Base-by-base conservation (phyloP, 1,284 basidiomycete genomes). In the Tilletia indica region DNA sequence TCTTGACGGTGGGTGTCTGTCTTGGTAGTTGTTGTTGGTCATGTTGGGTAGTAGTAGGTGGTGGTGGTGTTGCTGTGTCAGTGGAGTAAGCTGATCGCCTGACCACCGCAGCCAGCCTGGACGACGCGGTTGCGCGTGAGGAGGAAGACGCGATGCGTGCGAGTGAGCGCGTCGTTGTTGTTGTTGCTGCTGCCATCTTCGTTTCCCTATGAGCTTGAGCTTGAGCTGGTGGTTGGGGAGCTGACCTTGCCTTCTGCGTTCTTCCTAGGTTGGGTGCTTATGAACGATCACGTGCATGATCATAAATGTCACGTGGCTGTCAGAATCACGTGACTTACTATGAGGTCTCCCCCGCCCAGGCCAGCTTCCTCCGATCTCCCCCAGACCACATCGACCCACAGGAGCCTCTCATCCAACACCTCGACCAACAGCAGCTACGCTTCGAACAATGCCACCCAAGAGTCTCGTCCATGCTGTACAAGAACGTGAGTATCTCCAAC, bases 391-490 rank as follows among this genome's bases (percentile, higher is more conserved):
- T 45, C 42, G 3, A 0, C 42, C 14, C 42, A 9, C 42, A 31
- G 25, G 25, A 31, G 42, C 42, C 42, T 45, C 42, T 45, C 42
- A 14, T 14, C 42, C 14, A 8, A 9, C 42, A 14, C 42, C 42
- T 45, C 42, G 42, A 14, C 6, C 42, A 45, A 45, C 42, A 45
- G 14, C 42, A 31, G 25, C 25, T 0, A 31, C 25, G 1, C 42
- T 25, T 54, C 49, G 49, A 42, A n/a, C 6, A 16, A 77, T 78
- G 76, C 63, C 77, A 34, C 74, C 78, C 67, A 77, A 74, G 64
- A 75, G 73, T 12, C 70, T 80, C 19, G 72, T 80, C 73, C 73
- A 71, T 9, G 64, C 74, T 1, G 42, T 78, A 2, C 73, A 78
- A 9, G 79, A 80, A 19, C 76, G 72, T 74, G 61, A 73, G 72